Percentiles rank a stretch among this genome's conserved stretches.
Evolutionary conservation across 805 yeast species (phyloP).

Genomic region (Barnettozyma botsteinii): DNA sequence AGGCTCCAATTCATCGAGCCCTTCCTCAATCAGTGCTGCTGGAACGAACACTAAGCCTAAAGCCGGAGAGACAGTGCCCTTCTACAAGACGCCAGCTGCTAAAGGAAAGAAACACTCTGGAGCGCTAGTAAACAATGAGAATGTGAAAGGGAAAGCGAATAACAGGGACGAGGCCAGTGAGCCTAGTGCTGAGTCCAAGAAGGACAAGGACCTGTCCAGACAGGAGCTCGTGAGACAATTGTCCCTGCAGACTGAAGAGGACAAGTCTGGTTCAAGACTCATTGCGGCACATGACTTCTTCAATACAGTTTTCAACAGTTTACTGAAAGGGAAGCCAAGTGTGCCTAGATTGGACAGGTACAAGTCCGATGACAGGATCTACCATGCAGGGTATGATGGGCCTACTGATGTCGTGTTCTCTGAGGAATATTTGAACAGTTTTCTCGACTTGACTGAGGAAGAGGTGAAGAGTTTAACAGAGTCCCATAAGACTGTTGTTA

Average conservation of each 20-base stretch:
- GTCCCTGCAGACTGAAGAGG: constrained; percentile 23
- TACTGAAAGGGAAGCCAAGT: constrained; percentile 40
- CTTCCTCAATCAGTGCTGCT: background rate
- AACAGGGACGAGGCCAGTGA: too few relatives aligned
- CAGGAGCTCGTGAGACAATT: constrained; percentile 21
- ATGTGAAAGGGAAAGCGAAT: too few relatives aligned
- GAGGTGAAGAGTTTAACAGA: constrained; percentile 40
- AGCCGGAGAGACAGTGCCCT: constrained; percentile 22
- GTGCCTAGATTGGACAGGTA: constrained; percentile 39
- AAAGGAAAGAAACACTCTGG: constrained; percentile 2
- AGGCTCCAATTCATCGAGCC: background rate
- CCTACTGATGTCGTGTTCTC: constrained; percentile 38
- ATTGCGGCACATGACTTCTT: constrained; percentile 38
- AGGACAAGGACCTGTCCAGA: background rate
- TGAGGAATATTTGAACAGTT: constrained; percentile 46
- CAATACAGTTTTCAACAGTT: constrained; percentile 35
- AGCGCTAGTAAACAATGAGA: background rate
- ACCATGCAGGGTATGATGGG: constrained; percentile 48
- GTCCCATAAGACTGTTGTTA: constrained; percentile 43
- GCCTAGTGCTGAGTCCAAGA: background rate
- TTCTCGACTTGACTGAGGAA: constrained; percentile 38
- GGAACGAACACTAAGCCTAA: background rate
- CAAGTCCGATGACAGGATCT: constrained; percentile 40
- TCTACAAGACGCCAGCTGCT: constrained; percentile 20
- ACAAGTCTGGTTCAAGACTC: constrained; percentile 29